phyloP scores from a whole-genome alignment of 768 basidiomycete species.

The Boletus insuetus region DNA sequence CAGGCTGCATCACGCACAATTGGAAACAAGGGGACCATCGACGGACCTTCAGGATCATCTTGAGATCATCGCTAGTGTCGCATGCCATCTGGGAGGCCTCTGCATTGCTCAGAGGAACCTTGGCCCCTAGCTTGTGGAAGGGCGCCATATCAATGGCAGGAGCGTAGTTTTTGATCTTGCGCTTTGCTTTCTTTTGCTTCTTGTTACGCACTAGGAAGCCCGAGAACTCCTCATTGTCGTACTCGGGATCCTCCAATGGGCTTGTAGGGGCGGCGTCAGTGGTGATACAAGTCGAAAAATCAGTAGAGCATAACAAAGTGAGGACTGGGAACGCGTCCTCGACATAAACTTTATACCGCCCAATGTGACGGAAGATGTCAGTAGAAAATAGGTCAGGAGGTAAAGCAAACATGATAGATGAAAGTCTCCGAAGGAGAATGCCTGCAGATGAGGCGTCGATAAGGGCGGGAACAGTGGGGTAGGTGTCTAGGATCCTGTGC shows the following conservation, averaged over 20 bases:
- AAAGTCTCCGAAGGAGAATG: constrained; percentile 26
- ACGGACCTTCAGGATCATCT: constrained; percentile 30
- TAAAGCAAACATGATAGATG: constrained; percentile 23
- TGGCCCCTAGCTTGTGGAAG: constrained; percentile 29
- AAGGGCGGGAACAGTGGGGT: constrained; percentile 27
- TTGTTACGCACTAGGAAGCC: constrained; percentile 11
- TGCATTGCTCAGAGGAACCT: constrained; percentile 23
- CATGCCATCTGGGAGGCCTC: constrained; percentile 16
- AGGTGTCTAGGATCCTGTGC: constrained; percentile 31
- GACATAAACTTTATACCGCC: constrained; percentile 20
- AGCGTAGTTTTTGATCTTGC: constrained; percentile 9
- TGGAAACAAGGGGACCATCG: too few relatives aligned
- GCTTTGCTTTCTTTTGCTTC: constrained; percentile 31
- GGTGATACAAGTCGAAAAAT: background rate
- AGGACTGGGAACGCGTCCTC: constrained; percentile 24
- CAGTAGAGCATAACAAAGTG: constrained; percentile 12
- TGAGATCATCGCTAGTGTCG: constrained; percentile 25
- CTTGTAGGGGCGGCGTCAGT: background rate
- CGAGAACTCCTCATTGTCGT: background rate
- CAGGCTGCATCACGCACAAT: background rate
- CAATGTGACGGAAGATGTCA: constrained; percentile 11
- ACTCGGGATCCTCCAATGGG: constrained; percentile 1
- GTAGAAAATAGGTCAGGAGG: constrained; percentile 16
- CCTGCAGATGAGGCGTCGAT: constrained; percentile 20
- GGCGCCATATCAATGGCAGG: constrained; percentile 24